Evolutionary conservation across 805 yeast species (phyloP).

Genomic region (Priceomyces castillae): DNA sequence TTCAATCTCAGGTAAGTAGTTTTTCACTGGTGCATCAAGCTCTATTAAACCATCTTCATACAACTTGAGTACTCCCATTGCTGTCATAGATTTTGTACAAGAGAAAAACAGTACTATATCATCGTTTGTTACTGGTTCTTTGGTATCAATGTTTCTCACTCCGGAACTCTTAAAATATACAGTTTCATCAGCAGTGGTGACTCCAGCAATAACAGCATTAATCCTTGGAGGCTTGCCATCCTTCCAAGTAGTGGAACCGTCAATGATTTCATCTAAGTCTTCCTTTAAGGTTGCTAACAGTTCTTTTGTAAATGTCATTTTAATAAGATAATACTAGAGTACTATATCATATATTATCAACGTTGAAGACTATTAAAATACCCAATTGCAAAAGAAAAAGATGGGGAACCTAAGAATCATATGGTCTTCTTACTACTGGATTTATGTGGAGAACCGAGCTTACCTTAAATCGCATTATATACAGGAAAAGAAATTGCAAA

Average conservation of each 20-base stretch:
- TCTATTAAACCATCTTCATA: constrained; percentile 30
- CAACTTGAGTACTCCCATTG: constrained; percentile 33
- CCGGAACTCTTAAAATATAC: constrained; percentile 26
- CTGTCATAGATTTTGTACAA: constrained; percentile 35
- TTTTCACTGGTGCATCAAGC: constrained; percentile 32
- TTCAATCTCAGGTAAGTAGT: constrained; percentile 32
- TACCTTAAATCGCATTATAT: too few species aligned
- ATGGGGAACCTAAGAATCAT: too few species aligned
- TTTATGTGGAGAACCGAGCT: too few species aligned
- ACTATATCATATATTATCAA: too few species aligned
- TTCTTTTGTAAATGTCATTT: constrained; percentile 2
- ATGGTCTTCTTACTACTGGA: too few species aligned
- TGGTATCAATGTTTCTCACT: constrained; percentile 14
- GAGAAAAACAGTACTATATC: constrained; percentile 24
- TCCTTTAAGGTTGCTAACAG: constrained; percentile 1
- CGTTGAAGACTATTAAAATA: too few species aligned
- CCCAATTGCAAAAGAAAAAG: too few species aligned
- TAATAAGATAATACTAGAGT: too few species aligned
- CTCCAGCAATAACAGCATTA: constrained; percentile 27
- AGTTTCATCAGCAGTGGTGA: constrained; percentile 21
- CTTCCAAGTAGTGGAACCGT: not conserved
- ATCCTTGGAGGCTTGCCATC: constrained; percentile 11
- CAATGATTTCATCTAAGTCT: constrained; percentile 3
- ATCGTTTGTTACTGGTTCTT: constrained; percentile 15
- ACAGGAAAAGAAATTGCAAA: too few species aligned